These are phyloP conservation scores for Pyrrhoderma noxium DNA, from an alignment of 1,284 basidiomycete genomes.

Conservation along the genomic window DNA sequence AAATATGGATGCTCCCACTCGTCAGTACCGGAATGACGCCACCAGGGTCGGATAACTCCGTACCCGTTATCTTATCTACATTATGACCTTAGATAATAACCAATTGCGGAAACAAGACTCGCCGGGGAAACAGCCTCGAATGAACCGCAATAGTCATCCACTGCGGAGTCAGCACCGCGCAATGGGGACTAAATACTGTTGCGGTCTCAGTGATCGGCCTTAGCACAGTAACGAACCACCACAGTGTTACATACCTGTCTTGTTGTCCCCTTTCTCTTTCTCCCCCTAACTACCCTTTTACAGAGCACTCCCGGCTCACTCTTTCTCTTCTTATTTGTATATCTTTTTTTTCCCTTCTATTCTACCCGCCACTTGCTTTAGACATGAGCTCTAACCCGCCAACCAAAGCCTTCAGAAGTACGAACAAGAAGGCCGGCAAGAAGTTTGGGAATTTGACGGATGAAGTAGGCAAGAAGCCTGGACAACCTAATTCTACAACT, in stretches of 20 bases:
- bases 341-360: neutral
- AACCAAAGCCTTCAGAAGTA: too few relatives aligned
- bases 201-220: neutral
- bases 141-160: too few relatives aligned
- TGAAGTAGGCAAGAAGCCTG: neutral
- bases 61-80: too few relatives aligned
- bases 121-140: too few relatives aligned
- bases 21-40: too few relatives aligned
- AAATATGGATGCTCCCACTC: too few relatives aligned
- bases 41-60: too few relatives aligned
- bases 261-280: neutral
- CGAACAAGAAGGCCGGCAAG: neutral
- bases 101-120: too few relatives aligned
- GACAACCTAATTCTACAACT: neutral
- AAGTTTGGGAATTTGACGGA: neutral
- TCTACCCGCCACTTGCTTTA: too few relatives aligned
- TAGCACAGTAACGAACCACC: too few relatives aligned
- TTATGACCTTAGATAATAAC: too few relatives aligned
- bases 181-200: neutral
- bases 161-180: constrained; percentile 2
- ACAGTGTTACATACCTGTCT: neutral
- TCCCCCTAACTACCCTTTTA: neutral
- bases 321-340: neutral
- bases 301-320: neutral
- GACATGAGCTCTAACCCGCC: too few relatives aligned